These are phyloP conservation scores for Aechmea fasciata DNA, from an alignment of 176 grass and related monocot genomes.

Conservation along the genomic window DNA sequence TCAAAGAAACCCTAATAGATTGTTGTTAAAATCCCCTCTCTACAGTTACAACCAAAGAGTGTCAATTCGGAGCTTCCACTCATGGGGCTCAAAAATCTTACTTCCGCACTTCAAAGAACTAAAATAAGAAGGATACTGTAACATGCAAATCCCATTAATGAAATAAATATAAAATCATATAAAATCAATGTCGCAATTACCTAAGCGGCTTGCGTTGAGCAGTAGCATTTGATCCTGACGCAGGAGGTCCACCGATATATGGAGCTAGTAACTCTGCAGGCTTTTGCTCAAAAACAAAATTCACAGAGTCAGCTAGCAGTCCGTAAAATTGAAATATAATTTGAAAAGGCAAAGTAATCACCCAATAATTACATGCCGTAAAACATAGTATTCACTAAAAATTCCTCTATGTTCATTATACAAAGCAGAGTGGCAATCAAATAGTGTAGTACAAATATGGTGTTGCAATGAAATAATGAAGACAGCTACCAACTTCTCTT, in stretches of 20 bases:
- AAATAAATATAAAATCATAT: not conserved
- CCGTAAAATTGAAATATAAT: slow-evolving; percentile 14
- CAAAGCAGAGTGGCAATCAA: not conserved
- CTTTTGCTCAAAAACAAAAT: slow-evolving; percentile 29
- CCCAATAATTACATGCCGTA: not conserved
- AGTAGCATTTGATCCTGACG: slow-evolving; percentile 20
- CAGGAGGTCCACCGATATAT: slow-evolving; percentile 18
- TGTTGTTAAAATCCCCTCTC: no score
- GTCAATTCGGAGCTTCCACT: no score
- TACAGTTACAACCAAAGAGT: no score
- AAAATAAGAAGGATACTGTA: not conserved
- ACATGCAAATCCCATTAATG: not conserved
- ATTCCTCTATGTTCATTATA: not conserved
- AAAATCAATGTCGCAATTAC: slow-evolving; percentile 27
- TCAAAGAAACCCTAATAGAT: not conserved
- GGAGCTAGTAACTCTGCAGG: slow-evolving; percentile 44
- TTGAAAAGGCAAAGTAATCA: slow-evolving; percentile 4
- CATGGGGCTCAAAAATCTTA: no score
- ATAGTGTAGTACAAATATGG: not conserved
- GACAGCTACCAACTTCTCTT: not conserved
- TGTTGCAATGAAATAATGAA: not conserved
- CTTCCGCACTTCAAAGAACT: not conserved
- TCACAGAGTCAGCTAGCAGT: not conserved
- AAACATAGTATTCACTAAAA: not conserved
- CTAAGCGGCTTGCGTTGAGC: slow-evolving; percentile 50